Base-by-base conservation (phyloP, 306 rosid species). In the Crotalaria pallida region DNA sequence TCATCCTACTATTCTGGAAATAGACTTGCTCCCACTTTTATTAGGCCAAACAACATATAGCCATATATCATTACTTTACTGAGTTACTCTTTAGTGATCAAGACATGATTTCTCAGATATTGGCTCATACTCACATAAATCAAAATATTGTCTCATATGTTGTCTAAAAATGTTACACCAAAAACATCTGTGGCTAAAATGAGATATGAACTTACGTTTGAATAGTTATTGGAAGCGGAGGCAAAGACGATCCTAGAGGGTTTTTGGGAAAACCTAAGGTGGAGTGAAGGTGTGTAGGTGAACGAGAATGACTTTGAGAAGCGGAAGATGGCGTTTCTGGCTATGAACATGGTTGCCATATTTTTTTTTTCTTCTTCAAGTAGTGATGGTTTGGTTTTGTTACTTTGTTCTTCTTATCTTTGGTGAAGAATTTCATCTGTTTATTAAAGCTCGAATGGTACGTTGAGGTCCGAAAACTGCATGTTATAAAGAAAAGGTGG, bases 181-280 rank as follows among this genome's bases (percentile, higher is more conserved):
- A n/a, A n/a, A n/a, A n/a, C n/a, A n/a, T n/a, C n/a, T n/a, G n/a
- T n/a, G n/a, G n/a, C n/a, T n/a, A n/a, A n/a, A n/a, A n/a, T n/a
- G n/a, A n/a, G n/a, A n/a, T n/a, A 36, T 3, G 16, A 0, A 31
- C 23, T 38, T 73, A 92, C 97, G 38, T 79, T 50, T 13, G 88
- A 70, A 15, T 72, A 55, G 74, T 86, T n/a, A n/a, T n/a, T 85
- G 36, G 90, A 81, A 21, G 86, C 79, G 3, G 84, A 57, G 49
- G 61, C 63, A 62, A 85, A 77, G 86, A 83, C 76, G 67, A 89
- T 75, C 36, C 88, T 79, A 3, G 92, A 81, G 45, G 81, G 53
- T 47, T 80, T 87, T 29, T 2, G 66, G 18, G 86, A 67, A 16
- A 59, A 48, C 47, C 62, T 47, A 41, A 65, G 80, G 48, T 83